phyloP scores from a whole-genome alignment of 1,139 yeast species.

The Debaryomycetaceae sp. region DNA sequence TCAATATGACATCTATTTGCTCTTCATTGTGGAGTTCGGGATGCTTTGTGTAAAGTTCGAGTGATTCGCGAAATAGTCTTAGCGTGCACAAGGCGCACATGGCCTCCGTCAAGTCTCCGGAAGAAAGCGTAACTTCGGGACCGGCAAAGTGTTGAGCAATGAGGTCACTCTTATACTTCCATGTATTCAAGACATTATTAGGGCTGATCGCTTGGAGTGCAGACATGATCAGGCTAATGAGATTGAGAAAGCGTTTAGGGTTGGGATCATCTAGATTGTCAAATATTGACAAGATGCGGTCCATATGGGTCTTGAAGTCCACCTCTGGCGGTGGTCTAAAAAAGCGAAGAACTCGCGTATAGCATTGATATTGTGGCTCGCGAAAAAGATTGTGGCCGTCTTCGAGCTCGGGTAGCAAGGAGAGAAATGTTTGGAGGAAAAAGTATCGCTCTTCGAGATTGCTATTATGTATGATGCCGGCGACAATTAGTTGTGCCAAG shows the following conservation, averaged over 20 bases:
- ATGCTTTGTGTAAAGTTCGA: slow-evolving; percentile 14
- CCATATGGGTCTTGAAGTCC: slow-evolving; percentile 6
- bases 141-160: slow-evolving; percentile 1
- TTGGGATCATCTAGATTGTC: slow-evolving; percentile 3
- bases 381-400: slow-evolving; percentile 14
- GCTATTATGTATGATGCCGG: slow-evolving; percentile 10
- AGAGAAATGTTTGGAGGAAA: slow-evolving; percentile 10
- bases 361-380: slow-evolving; percentile 8
- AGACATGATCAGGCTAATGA: slow-evolving; percentile 15
- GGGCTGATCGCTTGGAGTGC: slow-evolving; percentile 11
- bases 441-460: slow-evolving; percentile 6
- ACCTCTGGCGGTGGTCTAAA: slow-evolving; percentile 8
- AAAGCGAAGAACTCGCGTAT: slow-evolving; percentile 10
- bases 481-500: slow-evolving; percentile 10
- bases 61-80: slow-evolving; percentile 15
- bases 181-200: slow-evolving; percentile 10
- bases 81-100: slow-evolving; percentile 19
- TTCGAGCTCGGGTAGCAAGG: slow-evolving; percentile 7
- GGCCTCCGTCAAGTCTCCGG: slow-evolving; percentile 17
- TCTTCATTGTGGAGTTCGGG: slow-evolving; percentile 21
- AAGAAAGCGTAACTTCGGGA: neutral
- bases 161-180: slow-evolving; percentile 15
- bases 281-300: slow-evolving; percentile 2
- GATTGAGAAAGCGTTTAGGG: slow-evolving; percentile 6
- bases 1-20: slow-evolving; percentile 35